A percentile compares a stretch with the other conserved stretches of the same genome.
phyloP scores from a whole-genome alignment of 345 rosid genomes.

The Rhodamnia rubescens region DNA sequence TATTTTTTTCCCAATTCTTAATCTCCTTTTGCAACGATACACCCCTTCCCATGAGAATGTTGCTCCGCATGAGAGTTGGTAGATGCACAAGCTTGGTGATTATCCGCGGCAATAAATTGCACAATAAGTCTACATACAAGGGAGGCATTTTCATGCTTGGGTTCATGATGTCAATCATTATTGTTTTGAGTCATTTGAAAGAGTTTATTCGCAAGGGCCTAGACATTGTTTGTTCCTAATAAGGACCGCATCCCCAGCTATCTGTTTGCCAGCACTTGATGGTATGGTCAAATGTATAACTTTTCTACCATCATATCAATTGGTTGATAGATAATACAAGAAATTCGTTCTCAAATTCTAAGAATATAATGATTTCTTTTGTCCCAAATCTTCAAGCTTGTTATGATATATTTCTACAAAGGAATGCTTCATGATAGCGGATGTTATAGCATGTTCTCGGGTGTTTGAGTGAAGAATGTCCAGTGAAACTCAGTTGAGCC shows the following conservation, averaged over 20 bases:
- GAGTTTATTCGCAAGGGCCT: no score
- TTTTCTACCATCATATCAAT: no score
- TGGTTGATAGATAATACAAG: no score
- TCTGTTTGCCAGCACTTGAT: no score
- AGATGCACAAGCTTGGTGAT: conserved; percentile 56
- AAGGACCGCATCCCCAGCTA: no score
- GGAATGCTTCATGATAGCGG: not conserved
- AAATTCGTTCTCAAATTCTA: not conserved
- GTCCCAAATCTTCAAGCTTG: not conserved
- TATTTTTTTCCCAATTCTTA: not conserved
- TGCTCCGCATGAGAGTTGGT: conserved; percentile 93
- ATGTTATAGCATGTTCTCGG: not conserved
- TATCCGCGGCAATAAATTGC: conserved; percentile 29
- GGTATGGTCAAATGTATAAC: no score
- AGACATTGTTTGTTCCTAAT: no score
- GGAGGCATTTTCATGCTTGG: no score
- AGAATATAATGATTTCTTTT: not conserved
- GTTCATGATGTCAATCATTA: no score
- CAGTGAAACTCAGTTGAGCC: not conserved
- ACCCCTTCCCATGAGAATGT: conserved; percentile 60
- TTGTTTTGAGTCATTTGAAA: no score
- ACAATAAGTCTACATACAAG: conserved; percentile 10
- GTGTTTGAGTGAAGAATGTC: not conserved
- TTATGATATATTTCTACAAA: not conserved
- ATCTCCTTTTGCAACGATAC: conserved; percentile 41